phyloP scores from a whole-genome alignment of 2,329 filamentous ascomycete genomes.

The Escovopsis sp. region DNA sequence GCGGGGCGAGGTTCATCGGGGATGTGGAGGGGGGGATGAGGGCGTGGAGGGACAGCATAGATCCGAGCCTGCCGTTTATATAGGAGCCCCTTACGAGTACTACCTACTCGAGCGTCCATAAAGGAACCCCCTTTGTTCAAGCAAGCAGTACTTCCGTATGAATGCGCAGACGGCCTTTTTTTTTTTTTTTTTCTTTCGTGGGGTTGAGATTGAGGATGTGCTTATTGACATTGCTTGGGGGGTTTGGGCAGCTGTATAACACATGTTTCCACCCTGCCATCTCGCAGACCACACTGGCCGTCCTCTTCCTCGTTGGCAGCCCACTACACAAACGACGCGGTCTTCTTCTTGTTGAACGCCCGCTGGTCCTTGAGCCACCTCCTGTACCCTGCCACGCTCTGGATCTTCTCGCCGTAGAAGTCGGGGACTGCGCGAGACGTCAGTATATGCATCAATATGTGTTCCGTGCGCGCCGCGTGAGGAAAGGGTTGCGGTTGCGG shows the following conservation, averaged over 20 bases:
- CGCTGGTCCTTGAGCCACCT: constrained; percentile 96
- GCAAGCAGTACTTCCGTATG: neutral
- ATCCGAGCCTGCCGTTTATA: constrained; percentile 39
- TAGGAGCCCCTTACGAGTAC: constrained; percentile 18
- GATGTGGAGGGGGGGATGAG: constrained; percentile 59
- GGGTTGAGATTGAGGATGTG: too few relatives aligned
- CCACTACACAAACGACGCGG: constrained; percentile 44
- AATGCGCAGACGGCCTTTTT: neutral
- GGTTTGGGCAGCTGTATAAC: too few relatives aligned
- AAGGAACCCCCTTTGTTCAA: constrained; percentile 12
- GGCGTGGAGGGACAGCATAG: constrained; percentile 58
- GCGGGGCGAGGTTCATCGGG: constrained; percentile 43
- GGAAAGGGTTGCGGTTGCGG: too few relatives aligned
- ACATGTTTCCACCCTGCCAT: constrained; percentile 1
- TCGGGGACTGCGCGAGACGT: constrained; percentile 58
- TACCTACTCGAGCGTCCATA: too few relatives aligned
- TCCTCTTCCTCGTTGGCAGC: neutral
- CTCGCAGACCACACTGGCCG: neutral
- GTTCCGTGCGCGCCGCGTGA: too few relatives aligned
- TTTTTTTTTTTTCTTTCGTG: constrained; percentile 2
- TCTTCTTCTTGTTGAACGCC: constrained; percentile 93
- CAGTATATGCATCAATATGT: too few relatives aligned
- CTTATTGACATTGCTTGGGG: too few relatives aligned
- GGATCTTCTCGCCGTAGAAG: constrained; percentile 98
- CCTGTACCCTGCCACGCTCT: constrained; percentile 78